phyloP scores from a whole-genome alignment of 768 basidiomycete genomes.

The Boletus barrowsii region DNA sequence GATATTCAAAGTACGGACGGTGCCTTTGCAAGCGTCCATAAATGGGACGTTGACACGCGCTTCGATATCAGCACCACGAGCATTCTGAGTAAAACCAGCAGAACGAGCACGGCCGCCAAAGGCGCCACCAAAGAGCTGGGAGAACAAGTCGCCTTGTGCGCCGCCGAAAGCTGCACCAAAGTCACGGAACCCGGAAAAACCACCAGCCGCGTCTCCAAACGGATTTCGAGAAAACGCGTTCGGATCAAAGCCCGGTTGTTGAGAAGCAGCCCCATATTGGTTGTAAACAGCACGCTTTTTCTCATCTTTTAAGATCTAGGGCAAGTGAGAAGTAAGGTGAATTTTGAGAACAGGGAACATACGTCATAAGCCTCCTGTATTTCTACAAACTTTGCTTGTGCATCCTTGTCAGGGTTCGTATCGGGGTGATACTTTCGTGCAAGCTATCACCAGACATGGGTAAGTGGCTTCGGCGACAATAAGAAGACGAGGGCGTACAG shows the following conservation, averaged over 20 bases:
- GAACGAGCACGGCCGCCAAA: conserved; percentile 50
- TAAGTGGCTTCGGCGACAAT: conserved; percentile 12
- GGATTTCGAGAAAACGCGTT: conserved; percentile 65
- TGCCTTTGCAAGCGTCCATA: conserved; percentile 93
- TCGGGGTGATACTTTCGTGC: conserved; percentile 99
- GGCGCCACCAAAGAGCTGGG: conserved; percentile 73
- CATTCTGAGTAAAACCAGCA: conserved; percentile 40
- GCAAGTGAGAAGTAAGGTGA: conserved; percentile 16
- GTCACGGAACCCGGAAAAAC: conserved; percentile 72
- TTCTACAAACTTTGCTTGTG: conserved; percentile 91
- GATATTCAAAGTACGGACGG: conserved; percentile 68
- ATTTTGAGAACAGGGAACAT: conserved; percentile 28
- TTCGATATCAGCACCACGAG: conserved; percentile 81
- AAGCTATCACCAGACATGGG: conserved; percentile 53
- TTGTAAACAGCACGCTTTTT: conserved; percentile 91
- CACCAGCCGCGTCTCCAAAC: conserved; percentile 49
- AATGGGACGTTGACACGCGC: conserved; percentile 73
- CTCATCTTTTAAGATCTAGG: conserved; percentile 88
- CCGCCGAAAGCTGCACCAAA: conserved; percentile 61
- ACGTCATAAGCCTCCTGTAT: conserved; percentile 98
- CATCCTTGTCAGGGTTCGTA: conserved; percentile 88
- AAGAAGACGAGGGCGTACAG: conserved; percentile 50
- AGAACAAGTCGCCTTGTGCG: conserved; percentile 69
- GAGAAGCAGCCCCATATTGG: conserved; percentile 88
- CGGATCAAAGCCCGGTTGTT: conserved; percentile 92